phyloP scores from a whole-genome alignment of 2,329 filamentous ascomycete species.

The Sarocladiaceae sp. region DNA sequence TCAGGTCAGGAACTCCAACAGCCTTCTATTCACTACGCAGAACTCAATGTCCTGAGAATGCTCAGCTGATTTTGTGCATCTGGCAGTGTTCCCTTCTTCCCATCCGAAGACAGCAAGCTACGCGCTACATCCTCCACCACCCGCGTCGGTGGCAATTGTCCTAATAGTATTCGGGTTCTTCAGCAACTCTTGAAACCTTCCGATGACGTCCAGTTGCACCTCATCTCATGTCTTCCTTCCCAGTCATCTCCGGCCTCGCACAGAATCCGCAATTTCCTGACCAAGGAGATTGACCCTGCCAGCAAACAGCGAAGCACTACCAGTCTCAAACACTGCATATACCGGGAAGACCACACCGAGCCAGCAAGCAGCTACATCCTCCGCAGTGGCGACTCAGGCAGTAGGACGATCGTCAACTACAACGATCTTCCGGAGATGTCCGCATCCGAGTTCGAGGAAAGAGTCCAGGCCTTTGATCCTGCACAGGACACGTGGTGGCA shows the following conservation, averaged over 20 bases:
- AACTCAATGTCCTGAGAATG: neutral
- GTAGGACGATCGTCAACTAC: constrained; percentile 67
- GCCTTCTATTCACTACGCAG: neutral
- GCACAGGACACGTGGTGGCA: constrained; percentile 58
- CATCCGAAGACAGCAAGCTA: constrained; percentile 67
- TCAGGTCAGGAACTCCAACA: constrained; percentile 43
- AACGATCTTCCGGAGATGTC: constrained; percentile 67
- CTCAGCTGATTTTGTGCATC: neutral
- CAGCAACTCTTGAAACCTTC: constrained; percentile 50
- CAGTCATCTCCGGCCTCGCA: constrained; percentile 43
- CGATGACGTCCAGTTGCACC: constrained; percentile 30
- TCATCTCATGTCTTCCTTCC: constrained; percentile 53
- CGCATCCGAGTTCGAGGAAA: constrained; percentile 48
- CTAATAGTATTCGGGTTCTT: constrained; percentile 68
- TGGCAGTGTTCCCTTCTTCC: constrained; percentile 60
- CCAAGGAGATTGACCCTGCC: constrained; percentile 13
- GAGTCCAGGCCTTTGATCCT: constrained; percentile 29
- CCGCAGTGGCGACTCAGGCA: constrained; percentile 53
- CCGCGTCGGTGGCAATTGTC: constrained; percentile 68
- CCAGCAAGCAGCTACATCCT: constrained; percentile 68
- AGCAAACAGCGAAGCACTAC: neutral
- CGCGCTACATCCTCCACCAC: constrained; percentile 55
- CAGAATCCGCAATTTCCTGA: constrained; percentile 53
- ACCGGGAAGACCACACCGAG: constrained; percentile 47
- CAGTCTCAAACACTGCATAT: constrained; percentile 52